These are phyloP conservation scores for Huntiella moniliformis DNA, from an alignment of 2,329 filamentous ascomycete species.

Conservation along the genomic window DNA sequence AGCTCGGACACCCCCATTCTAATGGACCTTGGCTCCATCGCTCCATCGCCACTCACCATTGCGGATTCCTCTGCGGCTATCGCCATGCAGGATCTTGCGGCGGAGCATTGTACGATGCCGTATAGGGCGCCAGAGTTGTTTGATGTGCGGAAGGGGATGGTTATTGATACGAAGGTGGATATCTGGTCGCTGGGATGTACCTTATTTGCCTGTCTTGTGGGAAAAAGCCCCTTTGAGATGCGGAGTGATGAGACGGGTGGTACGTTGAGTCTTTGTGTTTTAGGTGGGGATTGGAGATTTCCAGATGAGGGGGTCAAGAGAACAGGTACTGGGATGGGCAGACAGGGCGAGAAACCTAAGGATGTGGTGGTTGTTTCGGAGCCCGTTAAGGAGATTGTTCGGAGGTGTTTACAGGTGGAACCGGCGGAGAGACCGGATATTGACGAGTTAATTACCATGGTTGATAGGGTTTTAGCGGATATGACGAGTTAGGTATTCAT, in stretches of 20 bases:
- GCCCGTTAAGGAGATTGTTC: slow-evolving; percentile 68
- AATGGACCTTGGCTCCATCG: slow-evolving; percentile 91
- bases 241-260: slow-evolving; percentile 92
- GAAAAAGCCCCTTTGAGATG: slow-evolving; percentile 92
- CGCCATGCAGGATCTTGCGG: slow-evolving; percentile 81
- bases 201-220: slow-evolving; percentile 89
- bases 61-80: slow-evolving; percentile 80
- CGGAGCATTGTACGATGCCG: slow-evolving; percentile 95
- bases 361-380: slow-evolving; percentile 45
- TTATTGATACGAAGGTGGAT: slow-evolving; percentile 91
- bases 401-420: slow-evolving; percentile 72
- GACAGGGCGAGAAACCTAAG: slow-evolving; percentile 3
- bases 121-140: slow-evolving; percentile 96
- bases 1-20: slow-evolving; percentile 82
- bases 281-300: slow-evolving; percentile 91
- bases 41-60: slow-evolving; percentile 70
- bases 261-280: slow-evolving; percentile 75
- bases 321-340: slow-evolving; percentile 18
- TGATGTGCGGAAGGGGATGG: slow-evolving; percentile 82
- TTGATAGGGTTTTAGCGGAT: slow-evolving; percentile 54
- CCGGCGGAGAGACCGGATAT: slow-evolving; percentile 75
- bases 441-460: slow-evolving; percentile 59
- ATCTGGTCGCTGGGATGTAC: slow-evolving; percentile 97
- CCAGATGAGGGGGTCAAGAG: slow-evolving; percentile 56
- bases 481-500: background rate